Evolutionary conservation across 2,329 filamentous ascomycete genomes (phyloP).

Genomic region (Aspergillus costaricaensis): DNA sequence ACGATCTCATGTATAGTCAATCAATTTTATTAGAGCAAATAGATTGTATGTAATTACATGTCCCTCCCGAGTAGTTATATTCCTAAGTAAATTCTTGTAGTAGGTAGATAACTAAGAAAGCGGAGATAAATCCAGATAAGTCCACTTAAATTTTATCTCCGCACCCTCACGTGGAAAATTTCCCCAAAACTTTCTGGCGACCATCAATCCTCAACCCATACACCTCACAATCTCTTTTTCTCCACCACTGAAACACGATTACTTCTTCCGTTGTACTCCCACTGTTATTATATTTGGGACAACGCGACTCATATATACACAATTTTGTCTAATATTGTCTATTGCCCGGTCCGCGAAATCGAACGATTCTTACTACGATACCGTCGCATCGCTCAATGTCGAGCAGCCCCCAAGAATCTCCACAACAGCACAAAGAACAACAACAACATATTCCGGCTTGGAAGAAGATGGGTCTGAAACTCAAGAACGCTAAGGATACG

Average conservation of each 20-base stretch:
- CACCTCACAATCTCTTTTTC: background rate
- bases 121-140: background rate
- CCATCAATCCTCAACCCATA: conserved; percentile 1
- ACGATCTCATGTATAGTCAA: background rate
- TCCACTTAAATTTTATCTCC: background rate
- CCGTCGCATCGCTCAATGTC: conserved; percentile 23
- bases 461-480: conserved; percentile 62
- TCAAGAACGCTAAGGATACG: conserved; percentile 53
- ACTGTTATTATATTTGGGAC: background rate
- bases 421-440: too few species aligned
- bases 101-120: background rate
- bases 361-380: too few species aligned
- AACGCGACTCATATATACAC: conserved; percentile 8
- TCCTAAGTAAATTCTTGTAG: background rate
- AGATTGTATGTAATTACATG: too few species aligned
- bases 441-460: conserved; percentile 53
- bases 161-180: conserved; percentile 22
- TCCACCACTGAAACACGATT: background rate
- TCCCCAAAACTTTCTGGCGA: conserved; percentile 10
- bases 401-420: conserved; percentile 18
- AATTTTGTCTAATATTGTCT: too few species aligned
- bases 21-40: too few species aligned
- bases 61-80: too few species aligned
- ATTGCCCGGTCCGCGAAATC: too few species aligned
- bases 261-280: background rate